Evolutionary conservation across 1,139 yeast species (phyloP), one percentile per base, ranked within the genome.

Genomic region (Suhomyces bokatorum): DNA sequence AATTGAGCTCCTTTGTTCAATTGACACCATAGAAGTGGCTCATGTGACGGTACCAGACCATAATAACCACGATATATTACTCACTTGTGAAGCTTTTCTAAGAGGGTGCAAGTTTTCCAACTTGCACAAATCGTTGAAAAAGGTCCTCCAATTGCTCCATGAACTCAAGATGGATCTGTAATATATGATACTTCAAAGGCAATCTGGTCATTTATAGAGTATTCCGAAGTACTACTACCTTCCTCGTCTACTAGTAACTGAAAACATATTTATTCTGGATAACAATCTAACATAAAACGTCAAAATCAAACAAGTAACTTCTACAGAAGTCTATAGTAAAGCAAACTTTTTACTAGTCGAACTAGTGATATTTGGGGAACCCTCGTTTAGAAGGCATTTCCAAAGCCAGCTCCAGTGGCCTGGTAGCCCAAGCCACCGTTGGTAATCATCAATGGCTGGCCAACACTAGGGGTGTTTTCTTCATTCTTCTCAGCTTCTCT

Each of bases 391-490:
- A 70, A 73, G 10, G 73, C 75, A 53, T 82, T 82, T 55, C 87
- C 87, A 64, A 82, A 82, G 6, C 86, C 86, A 57, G 80, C 70
- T 44, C 87, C 87, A 37, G 87, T 82, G 46, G 85, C 73, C 63
- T 81, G 85, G 65, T 75, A 78, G 33, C 85, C 85, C 53, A 76
- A 59, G 22, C 77, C 77, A 42, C 84, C 84, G 56, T 83, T 84
- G 43, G 91, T 85, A 59, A 86, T 74, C 80, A 86, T 72, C 59
- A 86, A 77, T 51, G 89, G 78, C 55, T 72, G 77, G 33, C 77
- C 79, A 43, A 63, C 56, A 28, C 61, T 56, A 39, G 74, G 66
- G 35, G 63, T 64, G 43, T 76, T 82, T 46, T 79, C 83, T 12
- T 54, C 61, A n/a, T 75, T 70, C 52, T 74, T 75, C 53, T 78